Conservation (phyloP, 2,329 filamentous ascomycete genomes). For the Clarireedia monteithiana region DNA sequence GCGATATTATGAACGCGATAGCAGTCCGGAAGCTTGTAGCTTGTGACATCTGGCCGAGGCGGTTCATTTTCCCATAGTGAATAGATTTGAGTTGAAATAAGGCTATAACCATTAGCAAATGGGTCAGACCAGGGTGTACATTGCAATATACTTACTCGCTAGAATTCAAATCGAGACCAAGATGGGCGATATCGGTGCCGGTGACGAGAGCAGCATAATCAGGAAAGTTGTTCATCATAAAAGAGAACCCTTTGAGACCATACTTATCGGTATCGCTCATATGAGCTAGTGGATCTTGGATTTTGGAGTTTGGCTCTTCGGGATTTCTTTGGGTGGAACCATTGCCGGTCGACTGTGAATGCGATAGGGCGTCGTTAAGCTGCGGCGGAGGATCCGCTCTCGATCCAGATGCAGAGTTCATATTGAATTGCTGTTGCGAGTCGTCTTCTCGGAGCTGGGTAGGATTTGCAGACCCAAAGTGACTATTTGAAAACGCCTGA, state of each 20-base stretch:
- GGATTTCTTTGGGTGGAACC: constrained; percentile 19
- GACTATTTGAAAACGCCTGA: constrained; percentile 21
- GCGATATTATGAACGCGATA: constrained; percentile 61
- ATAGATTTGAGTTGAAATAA: constrained; percentile 51
- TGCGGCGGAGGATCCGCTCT: constrained; percentile 16
- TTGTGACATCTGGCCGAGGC: constrained; percentile 48
- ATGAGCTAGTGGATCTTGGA: constrained; percentile 50
- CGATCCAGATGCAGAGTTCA: constrained; percentile 13
- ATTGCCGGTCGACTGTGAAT: constrained; percentile 17
- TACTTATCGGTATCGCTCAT: constrained; percentile 58
- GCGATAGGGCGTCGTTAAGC: constrained; percentile 12
- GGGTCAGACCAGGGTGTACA: background rate
- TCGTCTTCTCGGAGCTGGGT: constrained; percentile 18
- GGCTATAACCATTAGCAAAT: constrained; percentile 13
- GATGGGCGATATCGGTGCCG: constrained; percentile 48
- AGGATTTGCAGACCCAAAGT: constrained; percentile 18
- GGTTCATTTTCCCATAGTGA: constrained; percentile 54
- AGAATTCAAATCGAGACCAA: constrained; percentile 51
- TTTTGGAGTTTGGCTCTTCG: constrained; percentile 29
- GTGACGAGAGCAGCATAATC: constrained; percentile 54
- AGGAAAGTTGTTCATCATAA: constrained; percentile 55
- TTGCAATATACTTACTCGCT: constrained; percentile 43
- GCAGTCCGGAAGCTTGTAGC: constrained; percentile 54
- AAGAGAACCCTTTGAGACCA: constrained; percentile 53
- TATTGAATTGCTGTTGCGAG: constrained; percentile 15